Evolutionary conservation across 805 yeast genomes (phyloP).

Genomic region (Myxozyma kluyveri): DNA sequence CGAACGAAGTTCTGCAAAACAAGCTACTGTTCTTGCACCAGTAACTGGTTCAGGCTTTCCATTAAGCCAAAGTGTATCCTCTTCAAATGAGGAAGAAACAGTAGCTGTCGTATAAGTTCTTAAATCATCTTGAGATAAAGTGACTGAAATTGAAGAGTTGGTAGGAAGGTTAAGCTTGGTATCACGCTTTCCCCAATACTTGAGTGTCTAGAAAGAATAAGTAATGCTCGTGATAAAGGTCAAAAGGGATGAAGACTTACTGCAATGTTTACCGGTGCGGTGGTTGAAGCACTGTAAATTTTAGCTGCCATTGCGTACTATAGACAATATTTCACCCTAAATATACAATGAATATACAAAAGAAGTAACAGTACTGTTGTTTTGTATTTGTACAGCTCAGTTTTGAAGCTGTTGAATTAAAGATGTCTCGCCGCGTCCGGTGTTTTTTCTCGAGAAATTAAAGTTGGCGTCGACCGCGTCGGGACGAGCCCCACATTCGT

Average conservation of each 20-base stretch:
- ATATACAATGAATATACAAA: neutral
- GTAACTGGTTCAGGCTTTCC: conserved; percentile 74
- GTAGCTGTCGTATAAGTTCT: conserved; percentile 90
- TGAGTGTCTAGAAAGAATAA: conserved; percentile 60
- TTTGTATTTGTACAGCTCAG: no score
- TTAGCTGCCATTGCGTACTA: conserved; percentile 9
- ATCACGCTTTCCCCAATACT: conserved; percentile 99
- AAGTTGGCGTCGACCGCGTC: no score
- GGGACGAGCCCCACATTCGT: no score
- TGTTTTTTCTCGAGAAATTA: no score
- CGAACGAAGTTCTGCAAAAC: conserved; percentile 69
- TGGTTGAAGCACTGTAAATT: conserved; percentile 69
- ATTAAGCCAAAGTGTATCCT: conserved; percentile 79
- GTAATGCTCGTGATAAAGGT: neutral
- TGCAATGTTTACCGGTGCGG: conserved; percentile 98
- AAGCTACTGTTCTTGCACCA: conserved; percentile 52
- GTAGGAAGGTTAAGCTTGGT: conserved; percentile 86
- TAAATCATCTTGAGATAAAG: conserved; percentile 85
- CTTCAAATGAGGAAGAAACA: conserved; percentile 52
- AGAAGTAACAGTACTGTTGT: no score
- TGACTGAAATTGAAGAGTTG: conserved; percentile 91
- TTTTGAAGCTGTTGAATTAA: no score
- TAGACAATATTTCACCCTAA: no score
- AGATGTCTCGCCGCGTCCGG: no score
- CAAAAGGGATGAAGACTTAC: conserved; percentile 45